These are phyloP conservation scores for Calocybe gambosa DNA, from an alignment of 1,284 basidiomycete genomes.

Conservation along the genomic window DNA sequence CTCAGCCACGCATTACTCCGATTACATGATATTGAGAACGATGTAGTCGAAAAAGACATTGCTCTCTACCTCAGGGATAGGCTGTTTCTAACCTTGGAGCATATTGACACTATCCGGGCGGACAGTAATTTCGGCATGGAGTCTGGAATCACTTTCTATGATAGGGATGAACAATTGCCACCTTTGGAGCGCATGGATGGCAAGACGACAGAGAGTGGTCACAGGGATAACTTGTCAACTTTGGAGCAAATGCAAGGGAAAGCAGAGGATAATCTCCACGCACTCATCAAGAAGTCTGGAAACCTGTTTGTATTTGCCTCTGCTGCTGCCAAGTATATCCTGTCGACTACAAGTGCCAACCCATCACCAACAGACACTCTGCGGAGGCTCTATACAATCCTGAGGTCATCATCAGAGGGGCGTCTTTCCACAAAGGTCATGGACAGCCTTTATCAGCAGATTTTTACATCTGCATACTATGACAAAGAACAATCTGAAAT, in stretches of 20 bases:
- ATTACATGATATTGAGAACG: conserved; percentile 9
- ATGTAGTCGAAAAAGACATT: conserved; percentile 7
- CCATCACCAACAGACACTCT: background rate
- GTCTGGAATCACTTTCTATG: too few species aligned
- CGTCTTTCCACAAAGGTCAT: background rate
- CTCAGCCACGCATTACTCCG: background rate
- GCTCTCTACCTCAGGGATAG: background rate
- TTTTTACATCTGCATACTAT: background rate
- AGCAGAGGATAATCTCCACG: background rate
- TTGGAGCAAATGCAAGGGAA: too few species aligned
- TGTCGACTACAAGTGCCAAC: background rate
- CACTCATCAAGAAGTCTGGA: background rate
- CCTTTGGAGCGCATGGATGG: too few species aligned
- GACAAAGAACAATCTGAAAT: background rate
- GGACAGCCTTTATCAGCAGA: background rate
- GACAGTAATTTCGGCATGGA: background rate
- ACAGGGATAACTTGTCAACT: too few species aligned
- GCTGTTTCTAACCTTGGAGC: background rate
- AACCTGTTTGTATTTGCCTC: conserved; percentile 3
- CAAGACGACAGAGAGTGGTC: too few species aligned
- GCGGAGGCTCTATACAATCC: background rate
- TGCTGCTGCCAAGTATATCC: conserved; percentile 2
- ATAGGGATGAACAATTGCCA: too few species aligned
- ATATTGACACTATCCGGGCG: background rate
- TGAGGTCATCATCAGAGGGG: background rate